Conservation (phyloP, 208 protist genomes). For the Leishmania guyanensis region DNA sequence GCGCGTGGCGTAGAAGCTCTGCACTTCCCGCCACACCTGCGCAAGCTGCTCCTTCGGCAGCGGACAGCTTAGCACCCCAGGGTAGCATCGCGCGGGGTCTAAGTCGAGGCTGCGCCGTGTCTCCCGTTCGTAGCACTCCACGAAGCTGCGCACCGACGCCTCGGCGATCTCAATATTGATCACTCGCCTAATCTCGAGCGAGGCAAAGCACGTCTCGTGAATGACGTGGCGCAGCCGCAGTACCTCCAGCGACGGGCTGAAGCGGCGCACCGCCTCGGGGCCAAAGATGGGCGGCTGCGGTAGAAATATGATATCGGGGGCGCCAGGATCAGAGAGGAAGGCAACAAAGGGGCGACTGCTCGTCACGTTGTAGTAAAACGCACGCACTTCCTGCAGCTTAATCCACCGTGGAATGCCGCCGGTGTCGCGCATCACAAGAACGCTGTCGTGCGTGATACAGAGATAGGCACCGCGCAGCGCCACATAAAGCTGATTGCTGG, state of each 20-base stretch:
- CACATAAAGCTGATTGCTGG: constrained; percentile 38
- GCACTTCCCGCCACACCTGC: constrained; percentile 56
- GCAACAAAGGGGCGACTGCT: constrained; percentile 51
- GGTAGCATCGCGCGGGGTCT: constrained; percentile 33
- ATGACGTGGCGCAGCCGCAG: constrained; percentile 41
- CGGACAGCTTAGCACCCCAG: constrained; percentile 51
- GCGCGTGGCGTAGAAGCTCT: constrained; percentile 36
- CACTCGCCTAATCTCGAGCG: constrained; percentile 47
- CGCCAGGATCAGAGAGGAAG: constrained; percentile 53
- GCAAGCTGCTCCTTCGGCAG: constrained; percentile 68
- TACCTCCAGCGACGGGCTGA: constrained; percentile 42
- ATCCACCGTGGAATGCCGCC: constrained; percentile 69
- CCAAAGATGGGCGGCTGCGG: constrained; percentile 60
- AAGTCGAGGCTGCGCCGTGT: constrained; percentile 41
- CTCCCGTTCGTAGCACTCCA: constrained; percentile 33
- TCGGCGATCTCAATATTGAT: constrained; percentile 40
- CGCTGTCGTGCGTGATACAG: constrained; percentile 73
- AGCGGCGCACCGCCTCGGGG: constrained; percentile 36
- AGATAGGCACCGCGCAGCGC: constrained; percentile 45
- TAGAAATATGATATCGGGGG: constrained; percentile 66
- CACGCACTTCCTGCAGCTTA: constrained; percentile 47
- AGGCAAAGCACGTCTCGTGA: constrained; percentile 60
- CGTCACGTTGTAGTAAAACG: constrained; percentile 54
- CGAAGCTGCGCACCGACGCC: constrained; percentile 29
- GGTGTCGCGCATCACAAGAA: constrained; percentile 57